Conservation (phyloP, 805 yeast species). For the Candida sanyiensis region DNA sequence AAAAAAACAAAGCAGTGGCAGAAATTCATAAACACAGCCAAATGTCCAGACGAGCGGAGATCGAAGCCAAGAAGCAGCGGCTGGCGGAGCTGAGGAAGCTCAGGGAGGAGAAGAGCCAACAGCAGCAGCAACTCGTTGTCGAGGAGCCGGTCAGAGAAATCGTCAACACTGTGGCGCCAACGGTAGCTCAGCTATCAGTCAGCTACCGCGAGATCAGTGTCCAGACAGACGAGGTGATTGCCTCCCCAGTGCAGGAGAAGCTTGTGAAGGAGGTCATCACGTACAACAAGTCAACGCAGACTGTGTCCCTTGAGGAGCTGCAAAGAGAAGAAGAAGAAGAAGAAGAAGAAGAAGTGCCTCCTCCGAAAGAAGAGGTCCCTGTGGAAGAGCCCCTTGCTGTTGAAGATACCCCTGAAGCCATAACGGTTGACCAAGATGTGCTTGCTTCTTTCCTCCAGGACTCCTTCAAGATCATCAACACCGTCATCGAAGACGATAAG, state of each 20-base stretch:
- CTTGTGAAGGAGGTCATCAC: conserved; percentile 13
- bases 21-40: not conserved
- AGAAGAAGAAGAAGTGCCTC: not conserved
- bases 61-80: conserved; percentile 48
- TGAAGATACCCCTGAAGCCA: not conserved
- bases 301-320: conserved; percentile 8
- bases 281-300: conserved; percentile 27
- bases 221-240: not conserved
- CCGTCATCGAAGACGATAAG: conserved; percentile 25
- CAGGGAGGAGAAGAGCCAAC: conserved; percentile 31
- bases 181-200: not conserved
- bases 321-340: conserved; percentile 3
- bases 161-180: conserved; percentile 2
- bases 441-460: conserved; percentile 17
- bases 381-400: conserved; percentile 4
- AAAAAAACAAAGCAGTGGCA: not conserved
- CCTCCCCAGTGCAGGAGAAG: conserved; percentile 4
- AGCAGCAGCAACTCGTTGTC: not conserved
- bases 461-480: conserved; percentile 23
- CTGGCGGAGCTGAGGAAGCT: conserved; percentile 47
- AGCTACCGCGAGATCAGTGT: conserved; percentile 2
- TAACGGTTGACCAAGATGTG: conserved; percentile 8
- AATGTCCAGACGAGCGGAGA: conserved; percentile 33
- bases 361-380: not conserved
- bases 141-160: not conserved